Conservation (phyloP, 768 basidiomycete genomes). For the Mycena epipterygia region DNA sequence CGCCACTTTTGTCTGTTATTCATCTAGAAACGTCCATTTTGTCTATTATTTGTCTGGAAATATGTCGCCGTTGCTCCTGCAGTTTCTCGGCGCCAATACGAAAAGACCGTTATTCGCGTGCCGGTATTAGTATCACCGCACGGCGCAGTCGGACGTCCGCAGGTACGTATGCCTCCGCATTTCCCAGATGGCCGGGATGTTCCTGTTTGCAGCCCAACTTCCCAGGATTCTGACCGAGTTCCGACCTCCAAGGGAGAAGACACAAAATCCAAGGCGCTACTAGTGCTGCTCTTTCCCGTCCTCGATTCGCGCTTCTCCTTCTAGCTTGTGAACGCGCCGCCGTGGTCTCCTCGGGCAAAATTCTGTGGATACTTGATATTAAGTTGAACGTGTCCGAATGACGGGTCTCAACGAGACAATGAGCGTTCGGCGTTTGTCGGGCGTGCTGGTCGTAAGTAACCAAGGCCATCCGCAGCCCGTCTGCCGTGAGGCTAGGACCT, state of each 20-base stretch:
- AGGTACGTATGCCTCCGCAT: slow-evolving; percentile 21
- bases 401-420: too few relatives aligned
- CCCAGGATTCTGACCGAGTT: slow-evolving; percentile 14
- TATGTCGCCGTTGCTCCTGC: slow-evolving; percentile 6
- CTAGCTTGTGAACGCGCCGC: slow-evolving; percentile 13
- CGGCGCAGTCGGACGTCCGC: slow-evolving; percentile 3
- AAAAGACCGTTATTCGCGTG: background rate
- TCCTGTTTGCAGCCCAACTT: background rate
- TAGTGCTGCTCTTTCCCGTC: slow-evolving; percentile 8
- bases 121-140: background rate
- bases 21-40: background rate
- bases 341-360: slow-evolving; percentile 27
- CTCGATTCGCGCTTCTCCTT: slow-evolving; percentile 23
- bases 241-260: slow-evolving; percentile 29
- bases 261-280: slow-evolving; percentile 20
- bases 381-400: background rate
- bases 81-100: background rate
- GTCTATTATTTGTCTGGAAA: background rate
- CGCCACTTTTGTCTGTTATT: background rate
- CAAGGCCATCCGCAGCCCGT: background rate
- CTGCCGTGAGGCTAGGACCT: slow-evolving; percentile 13
- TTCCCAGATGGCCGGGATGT: slow-evolving; percentile 10
- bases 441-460: slow-evolving; percentile 14
- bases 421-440: too few relatives aligned
- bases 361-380: too few relatives aligned